These are phyloP conservation scores for Daldinia loculata DNA, from an alignment of 495 filamentous ascomycete species.

Conservation along the genomic window DNA sequence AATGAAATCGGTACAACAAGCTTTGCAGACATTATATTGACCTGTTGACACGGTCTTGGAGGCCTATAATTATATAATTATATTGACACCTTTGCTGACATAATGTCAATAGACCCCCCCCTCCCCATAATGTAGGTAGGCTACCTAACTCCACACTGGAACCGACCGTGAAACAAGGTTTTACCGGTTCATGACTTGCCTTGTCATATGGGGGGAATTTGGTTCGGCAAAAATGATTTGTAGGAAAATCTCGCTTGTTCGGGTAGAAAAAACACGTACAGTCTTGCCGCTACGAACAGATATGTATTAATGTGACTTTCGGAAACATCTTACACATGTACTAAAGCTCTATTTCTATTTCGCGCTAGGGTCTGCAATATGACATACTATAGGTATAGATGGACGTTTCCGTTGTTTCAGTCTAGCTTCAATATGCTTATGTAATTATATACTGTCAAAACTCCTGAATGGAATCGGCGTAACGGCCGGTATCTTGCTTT, in stretches of 20 bases:
- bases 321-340: not conserved
- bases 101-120: too few relatives aligned
- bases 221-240: conserved; percentile 24
- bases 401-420: not conserved
- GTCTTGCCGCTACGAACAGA: not conserved
- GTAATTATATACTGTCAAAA: not conserved
- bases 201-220: conserved; percentile 20
- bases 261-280: not conserved
- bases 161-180: conserved; percentile 29
- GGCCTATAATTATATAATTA: too few relatives aligned
- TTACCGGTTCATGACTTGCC: conserved; percentile 26
- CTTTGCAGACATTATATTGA: too few relatives aligned
- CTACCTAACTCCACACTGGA: conserved; percentile 26
- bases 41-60: too few relatives aligned
- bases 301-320: not conserved
- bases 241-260: conserved; percentile 19
- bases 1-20: too few relatives aligned
- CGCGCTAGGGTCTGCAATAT: not conserved
- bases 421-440: not conserved
- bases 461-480: too few relatives aligned
- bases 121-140: too few relatives aligned
- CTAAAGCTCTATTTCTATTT: too few relatives aligned
- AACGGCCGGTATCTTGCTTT: not conserved
- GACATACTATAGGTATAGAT: not conserved
- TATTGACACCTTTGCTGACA: too few relatives aligned